These are phyloP conservation scores for Cyclotella atomus DNA, from an alignment of 108 stramenopile species.

Conservation along the genomic window DNA sequence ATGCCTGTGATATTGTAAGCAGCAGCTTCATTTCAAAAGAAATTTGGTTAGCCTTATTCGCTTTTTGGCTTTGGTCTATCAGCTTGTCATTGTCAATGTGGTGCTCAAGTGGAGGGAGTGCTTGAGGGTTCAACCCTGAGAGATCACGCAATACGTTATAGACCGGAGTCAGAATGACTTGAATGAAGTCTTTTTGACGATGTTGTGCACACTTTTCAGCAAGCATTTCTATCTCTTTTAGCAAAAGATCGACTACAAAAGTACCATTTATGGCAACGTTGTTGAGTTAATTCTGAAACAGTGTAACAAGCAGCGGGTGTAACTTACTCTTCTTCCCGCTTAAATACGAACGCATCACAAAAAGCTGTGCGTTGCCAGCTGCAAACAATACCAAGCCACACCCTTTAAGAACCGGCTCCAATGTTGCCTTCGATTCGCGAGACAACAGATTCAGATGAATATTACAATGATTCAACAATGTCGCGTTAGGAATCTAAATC, in stretches of 20 bases:
- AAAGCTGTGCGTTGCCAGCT: background rate
- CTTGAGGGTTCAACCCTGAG: background rate
- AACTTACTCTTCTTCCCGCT: background rate
- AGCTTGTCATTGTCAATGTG: background rate
- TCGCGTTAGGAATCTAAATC: no score
- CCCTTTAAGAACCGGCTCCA: background rate
- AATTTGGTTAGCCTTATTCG: background rate
- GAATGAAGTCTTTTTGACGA: background rate
- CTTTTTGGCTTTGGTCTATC: background rate
- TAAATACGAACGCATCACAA: background rate
- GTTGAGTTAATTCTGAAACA: background rate
- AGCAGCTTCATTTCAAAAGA: background rate
- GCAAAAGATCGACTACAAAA: background rate
- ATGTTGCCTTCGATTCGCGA: background rate
- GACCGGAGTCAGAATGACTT: background rate
- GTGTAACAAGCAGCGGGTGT: background rate
- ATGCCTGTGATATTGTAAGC: background rate
- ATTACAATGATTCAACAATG: no score
- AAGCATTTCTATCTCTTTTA: constrained; percentile 4
- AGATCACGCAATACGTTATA: constrained; percentile 7
- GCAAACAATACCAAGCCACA: constrained; percentile 7
- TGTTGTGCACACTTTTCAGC: background rate
- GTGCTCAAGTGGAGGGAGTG: background rate
- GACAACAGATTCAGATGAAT: background rate
- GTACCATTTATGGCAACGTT: background rate